Evolutionary conservation across 1,284 basidiomycete genomes (phyloP).

Genomic region (Rhodofomes roseus): DNA sequence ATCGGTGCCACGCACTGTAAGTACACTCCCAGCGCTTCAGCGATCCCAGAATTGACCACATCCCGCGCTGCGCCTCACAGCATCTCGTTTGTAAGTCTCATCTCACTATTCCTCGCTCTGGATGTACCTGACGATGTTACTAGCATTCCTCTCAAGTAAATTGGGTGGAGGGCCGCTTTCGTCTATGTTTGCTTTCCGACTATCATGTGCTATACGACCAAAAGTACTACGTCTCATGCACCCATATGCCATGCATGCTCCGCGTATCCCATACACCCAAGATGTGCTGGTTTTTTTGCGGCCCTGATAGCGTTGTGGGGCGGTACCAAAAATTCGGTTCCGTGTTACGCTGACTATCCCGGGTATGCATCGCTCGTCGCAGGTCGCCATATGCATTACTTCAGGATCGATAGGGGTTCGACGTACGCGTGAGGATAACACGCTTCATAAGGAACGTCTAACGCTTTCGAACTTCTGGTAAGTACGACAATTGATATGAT

Average conservation of each 20-base stretch:
- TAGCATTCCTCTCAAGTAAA: slow-evolving; percentile 79
- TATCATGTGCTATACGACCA: slow-evolving; percentile 27
- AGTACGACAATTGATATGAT: no score
- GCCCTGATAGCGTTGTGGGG: no score
- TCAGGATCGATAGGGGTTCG: no score
- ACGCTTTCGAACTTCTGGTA: no score
- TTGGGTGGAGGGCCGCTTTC: slow-evolving; percentile 20
- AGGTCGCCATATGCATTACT: no score
- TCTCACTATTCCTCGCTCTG: slow-evolving; percentile 5
- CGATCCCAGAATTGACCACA: slow-evolving; percentile 8
- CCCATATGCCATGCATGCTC: slow-evolving; percentile 15
- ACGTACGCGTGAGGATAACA: no score
- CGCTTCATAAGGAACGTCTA: no score
- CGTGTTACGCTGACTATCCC: no score
- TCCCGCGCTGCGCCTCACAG: slow-evolving; percentile 25
- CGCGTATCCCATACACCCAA: neutral
- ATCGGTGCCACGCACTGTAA: slow-evolving; percentile 88
- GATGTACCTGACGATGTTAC: slow-evolving; percentile 3
- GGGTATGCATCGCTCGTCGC: no score
- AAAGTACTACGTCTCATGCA: slow-evolving; percentile 33
- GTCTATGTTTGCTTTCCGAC: slow-evolving; percentile 21
- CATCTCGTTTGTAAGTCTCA: slow-evolving; percentile 64
- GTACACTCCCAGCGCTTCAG: slow-evolving; percentile 3
- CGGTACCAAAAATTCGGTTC: no score
- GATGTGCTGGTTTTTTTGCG: no score